Base-by-base conservation (phyloP, 768 basidiomycete genomes). In the Amanita fuliginea region DNA sequence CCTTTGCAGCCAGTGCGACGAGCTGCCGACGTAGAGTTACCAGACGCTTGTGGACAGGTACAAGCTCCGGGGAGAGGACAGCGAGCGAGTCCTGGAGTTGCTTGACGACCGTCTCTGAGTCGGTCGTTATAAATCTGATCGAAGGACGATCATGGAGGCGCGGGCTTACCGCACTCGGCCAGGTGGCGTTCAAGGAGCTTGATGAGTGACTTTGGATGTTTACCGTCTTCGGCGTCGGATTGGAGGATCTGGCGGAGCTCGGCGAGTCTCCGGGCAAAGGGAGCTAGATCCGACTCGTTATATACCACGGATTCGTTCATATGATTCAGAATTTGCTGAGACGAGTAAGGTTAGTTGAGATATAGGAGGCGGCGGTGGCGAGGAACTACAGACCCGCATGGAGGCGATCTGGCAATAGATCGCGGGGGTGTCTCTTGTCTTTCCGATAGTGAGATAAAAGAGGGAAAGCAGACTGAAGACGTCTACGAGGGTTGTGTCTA, bases 371-470 rank as follows among this genome's bases (percentile, higher is more conserved):
- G n/a, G 7, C 16, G 28, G 11, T 14, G 16, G 7, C 28, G 28
- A 6, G 11, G 16, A 32, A 26, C n/a, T 11, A 83, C 92, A 77
- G 60, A 97, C 93, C 67, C 87, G 72, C 85, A 99, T 96, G 52
- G 86, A 92, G 34, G 92, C 91, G 54, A 98, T 82, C 60, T 98
- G 96, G 54, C 89, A 91, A 65, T 96, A 99, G 0, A 87, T 91
- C 21, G 94, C 95, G 0, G 95, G 94, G 8, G 85, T 84, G 64
- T 97, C 94, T 56, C 83, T 81, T 35, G 90, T 93, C 70, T 93
- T 94, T 37, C 96, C 96, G 54, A 99, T 93, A 33, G 94, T 96
- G 58, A 99, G 81, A 73, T 93, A 99, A 76, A 96, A 97, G 55
- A 99, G 77, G 11, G 92, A 95, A 39, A 99, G 78, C 43, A 99